Conservation (phyloP, 2,329 filamentous ascomycete genomes). For the Aspergillus sp. region DNA sequence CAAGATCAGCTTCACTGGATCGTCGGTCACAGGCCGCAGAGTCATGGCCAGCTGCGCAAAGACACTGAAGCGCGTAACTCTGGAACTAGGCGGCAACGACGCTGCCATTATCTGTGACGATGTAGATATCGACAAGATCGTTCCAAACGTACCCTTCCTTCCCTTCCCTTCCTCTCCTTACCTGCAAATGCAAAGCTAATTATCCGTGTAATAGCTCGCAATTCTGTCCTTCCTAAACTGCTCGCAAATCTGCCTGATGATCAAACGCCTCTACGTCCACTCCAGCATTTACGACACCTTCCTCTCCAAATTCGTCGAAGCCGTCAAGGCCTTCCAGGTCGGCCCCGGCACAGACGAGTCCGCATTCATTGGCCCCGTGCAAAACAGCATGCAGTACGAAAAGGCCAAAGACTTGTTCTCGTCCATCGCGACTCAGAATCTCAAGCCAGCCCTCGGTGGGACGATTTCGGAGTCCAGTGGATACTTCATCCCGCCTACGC, state of each 20-base stretch:
- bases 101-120: constrained; percentile 56
- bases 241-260: constrained; percentile 57
- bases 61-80: constrained; percentile 55
- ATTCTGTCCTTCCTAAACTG: constrained; percentile 53
- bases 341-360: constrained; percentile 43
- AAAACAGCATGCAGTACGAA: constrained; percentile 66
- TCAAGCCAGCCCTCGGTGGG: constrained; percentile 54
- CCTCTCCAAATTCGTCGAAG: constrained; percentile 46
- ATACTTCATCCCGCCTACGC: constrained; percentile 60
- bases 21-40: constrained; percentile 50
- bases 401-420: constrained; percentile 57
- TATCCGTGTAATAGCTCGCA: constrained; percentile 43
- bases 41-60: constrained; percentile 52
- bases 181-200: not conserved
- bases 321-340: constrained; percentile 44
- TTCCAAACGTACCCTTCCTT: constrained; percentile 34
- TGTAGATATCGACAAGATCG: constrained; percentile 50
- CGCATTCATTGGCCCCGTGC: constrained; percentile 59
- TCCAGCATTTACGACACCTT: constrained; percentile 60
- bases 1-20: constrained; percentile 62
- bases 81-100: constrained; percentile 58
- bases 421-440: constrained; percentile 55
- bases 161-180: not conserved
- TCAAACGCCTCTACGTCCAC: constrained; percentile 63
- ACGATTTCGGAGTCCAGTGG: constrained; percentile 47